A percentile compares a stretch with the other conserved stretches of the same genome.
Evolutionary conservation across 352 stramenopile species (phyloP).

Genomic region (Pythium phragmiticola): DNA sequence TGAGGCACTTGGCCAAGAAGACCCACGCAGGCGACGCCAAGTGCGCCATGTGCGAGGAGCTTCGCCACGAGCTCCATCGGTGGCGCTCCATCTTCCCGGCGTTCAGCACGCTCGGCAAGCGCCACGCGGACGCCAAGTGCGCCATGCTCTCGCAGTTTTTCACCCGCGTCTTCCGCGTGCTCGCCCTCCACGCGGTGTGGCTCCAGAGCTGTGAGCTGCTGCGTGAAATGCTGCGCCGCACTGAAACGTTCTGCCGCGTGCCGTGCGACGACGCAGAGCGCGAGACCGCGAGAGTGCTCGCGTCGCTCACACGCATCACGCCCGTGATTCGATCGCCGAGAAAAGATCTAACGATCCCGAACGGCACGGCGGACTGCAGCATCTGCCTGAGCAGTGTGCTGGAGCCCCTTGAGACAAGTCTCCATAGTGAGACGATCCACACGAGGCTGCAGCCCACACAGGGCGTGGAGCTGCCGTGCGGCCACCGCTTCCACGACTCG

Average conservation of each 20-base stretch:
- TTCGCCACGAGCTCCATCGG: constrained; percentile 38
- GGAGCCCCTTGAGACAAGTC: constrained; percentile 1
- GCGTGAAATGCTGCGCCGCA: constrained; percentile 47
- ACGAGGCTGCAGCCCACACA: constrained; percentile 7
- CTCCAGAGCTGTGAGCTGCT: constrained; percentile 48
- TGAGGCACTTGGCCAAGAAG: constrained; percentile 41
- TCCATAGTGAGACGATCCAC: neutral
- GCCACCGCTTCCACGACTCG: constrained; percentile 74
- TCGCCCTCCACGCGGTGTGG: constrained; percentile 40
- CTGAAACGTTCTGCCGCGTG: constrained; percentile 45
- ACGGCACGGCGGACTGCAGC: constrained; percentile 37
- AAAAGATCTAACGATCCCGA: neutral
- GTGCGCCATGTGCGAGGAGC: constrained; percentile 42
- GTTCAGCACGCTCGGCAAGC: constrained; percentile 45
- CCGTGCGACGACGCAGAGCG: constrained; percentile 57
- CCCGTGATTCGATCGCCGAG: constrained; percentile 6
- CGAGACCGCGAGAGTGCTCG: constrained; percentile 40
- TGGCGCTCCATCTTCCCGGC: constrained; percentile 37
- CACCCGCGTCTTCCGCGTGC: constrained; percentile 39
- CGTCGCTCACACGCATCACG: constrained; percentile 38
- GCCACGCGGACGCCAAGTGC: constrained; percentile 52
- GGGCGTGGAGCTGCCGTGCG: constrained; percentile 49
- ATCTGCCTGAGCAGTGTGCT: constrained; percentile 52
- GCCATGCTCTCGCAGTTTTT: constrained; percentile 46
- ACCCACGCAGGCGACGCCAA: constrained; percentile 27